Base-by-base conservation (phyloP, 1,284 basidiomycete species). In the Schizophyllum amplum region DNA sequence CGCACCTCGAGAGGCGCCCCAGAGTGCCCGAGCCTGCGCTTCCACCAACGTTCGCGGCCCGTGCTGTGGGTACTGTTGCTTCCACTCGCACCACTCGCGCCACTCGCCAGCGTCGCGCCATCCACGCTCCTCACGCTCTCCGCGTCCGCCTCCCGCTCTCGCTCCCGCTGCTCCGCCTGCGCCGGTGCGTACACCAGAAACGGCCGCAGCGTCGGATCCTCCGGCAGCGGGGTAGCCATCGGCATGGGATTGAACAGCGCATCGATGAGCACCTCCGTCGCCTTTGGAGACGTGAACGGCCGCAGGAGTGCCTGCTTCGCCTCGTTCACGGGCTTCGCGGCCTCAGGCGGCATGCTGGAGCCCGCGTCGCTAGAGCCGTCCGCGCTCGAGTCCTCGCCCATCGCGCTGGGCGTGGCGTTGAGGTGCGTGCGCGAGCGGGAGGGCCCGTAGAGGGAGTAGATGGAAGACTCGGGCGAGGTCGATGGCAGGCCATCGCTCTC, bases 241-340 rank as follows among this genome's bases (percentile, higher is more conserved):
- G 75, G 75, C 1, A 78, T 73, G 4, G 87, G 87, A 63, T 90
- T 90, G 67, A 90, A 90, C 24, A 90, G 68, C 6, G 86, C 82
- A 58, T 90, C 88, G 62, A 90, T 90, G 52, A 90, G 75, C 52
- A 75, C 75, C 65, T 88, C 86, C 0, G 85, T 87, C 23, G 81
- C 48, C 24, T 50, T 21, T 3, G 48, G 48, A 9, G 48, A 50
- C 2, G 24, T 50, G 24, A 22, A 50, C 3, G 48, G 48, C 2
- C 20, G 20, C 4, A 50, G 24, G 48, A 50, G 21, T 5, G 48
- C 24, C 5, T 50, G 15, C 5, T 22, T 24, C 9, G 20, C 21
- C 48, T 50, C 21, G 48, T 11, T 22, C 4, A 24, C 21, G 3
- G 48, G 48, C 20, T 50, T 24, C 5, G 20, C 21, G 11, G 21